Percentiles rank a stretch among this genome's conserved stretches.
phyloP scores from a whole-genome alignment of 805 yeast species.

The Candida coquimbonensis region DNA sequence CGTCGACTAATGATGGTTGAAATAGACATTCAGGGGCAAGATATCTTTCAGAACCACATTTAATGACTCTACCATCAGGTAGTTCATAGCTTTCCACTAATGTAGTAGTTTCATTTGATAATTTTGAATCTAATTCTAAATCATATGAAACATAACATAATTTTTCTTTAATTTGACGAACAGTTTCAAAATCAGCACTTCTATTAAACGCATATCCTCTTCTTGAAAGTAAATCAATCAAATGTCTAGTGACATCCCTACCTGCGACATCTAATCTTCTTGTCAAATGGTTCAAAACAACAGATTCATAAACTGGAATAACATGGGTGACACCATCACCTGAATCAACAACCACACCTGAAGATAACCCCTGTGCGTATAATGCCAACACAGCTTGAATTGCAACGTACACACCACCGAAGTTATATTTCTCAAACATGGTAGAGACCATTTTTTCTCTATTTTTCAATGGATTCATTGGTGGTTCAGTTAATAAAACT shows the following conservation, averaged over 20 bases:
- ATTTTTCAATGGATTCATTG: constrained; percentile 89
- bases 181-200: constrained; percentile 98
- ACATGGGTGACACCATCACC: constrained; percentile 87
- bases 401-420: constrained; percentile 92
- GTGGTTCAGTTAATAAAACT: constrained; percentile 91
- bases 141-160: constrained; percentile 93
- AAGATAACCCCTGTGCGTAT: constrained; percentile 92
- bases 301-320: constrained; percentile 96
- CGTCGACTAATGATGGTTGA: constrained; percentile 92
- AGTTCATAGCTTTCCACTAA: constrained; percentile 86
- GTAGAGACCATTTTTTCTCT: constrained; percentile 88
- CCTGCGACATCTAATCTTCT: constrained; percentile 95
- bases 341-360: constrained; percentile 97
- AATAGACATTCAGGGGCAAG: constrained; percentile 96
- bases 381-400: constrained; percentile 97
- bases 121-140: constrained; percentile 76
- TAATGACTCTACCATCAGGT: constrained; percentile 94
- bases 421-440: constrained; percentile 85
- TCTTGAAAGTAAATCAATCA: constrained; percentile 84
- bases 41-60: constrained; percentile 91
- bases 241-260: constrained; percentile 94
- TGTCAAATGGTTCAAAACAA: constrained; percentile 90
- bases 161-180: constrained; percentile 95
- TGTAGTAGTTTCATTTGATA: constrained; percentile 93
- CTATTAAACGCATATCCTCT: constrained; percentile 97